Evolutionary conservation across 2,329 filamentous ascomycete genomes (phyloP), one percentile per base, ranked within the genome.

Genomic region (Aureobasidium pullulans): DNA sequence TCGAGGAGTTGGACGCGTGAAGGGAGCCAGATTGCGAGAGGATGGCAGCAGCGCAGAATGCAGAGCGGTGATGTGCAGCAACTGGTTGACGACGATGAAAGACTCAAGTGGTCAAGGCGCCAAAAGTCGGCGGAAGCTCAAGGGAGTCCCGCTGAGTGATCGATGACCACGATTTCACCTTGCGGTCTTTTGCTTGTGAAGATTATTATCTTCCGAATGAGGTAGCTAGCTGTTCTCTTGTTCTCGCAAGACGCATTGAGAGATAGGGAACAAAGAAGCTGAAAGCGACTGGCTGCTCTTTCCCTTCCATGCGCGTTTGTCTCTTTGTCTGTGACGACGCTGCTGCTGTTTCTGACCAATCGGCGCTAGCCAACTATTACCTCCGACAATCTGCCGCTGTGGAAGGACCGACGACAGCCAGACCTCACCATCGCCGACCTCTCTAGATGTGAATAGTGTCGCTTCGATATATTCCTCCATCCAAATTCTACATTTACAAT

Each of bases 401-500:
- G 34, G 8, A 52, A 52, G 48, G 15, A 50, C 34, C 37, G 50
- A 43, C 52, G 40, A 56, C 52, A 28, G 40, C 28, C 52, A 16
- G 5, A 16, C 50, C 54, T 32, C 11, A 23, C 60, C 66, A 73
- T 64, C 52, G n/a, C 19, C n/a, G n/a, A 16, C 36, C 46, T 50
- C 8, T 32, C 10, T 50, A 32, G 11, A 31, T 13, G n/a, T 42
- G 28, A 10, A 59, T 52, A 52, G 6, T 50, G 13, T 49, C n/a
- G 13, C 40, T 43, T 11, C 8, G 11, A 39, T 39, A 4, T 29
- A 32, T 28, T 50, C 6, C 11, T 23, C 10, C n/a, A 13, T 34
- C 1, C 10, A 9, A 13, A 23, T 39, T 4, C 9, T 8, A 29
- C n/a, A 43, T 16, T 37, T 11, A 53, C 0, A 43, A 89, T 90